Evolutionary conservation across 2,329 filamentous ascomycete species (phyloP).

Genomic region (Arachnopeziza araneosa): DNA sequence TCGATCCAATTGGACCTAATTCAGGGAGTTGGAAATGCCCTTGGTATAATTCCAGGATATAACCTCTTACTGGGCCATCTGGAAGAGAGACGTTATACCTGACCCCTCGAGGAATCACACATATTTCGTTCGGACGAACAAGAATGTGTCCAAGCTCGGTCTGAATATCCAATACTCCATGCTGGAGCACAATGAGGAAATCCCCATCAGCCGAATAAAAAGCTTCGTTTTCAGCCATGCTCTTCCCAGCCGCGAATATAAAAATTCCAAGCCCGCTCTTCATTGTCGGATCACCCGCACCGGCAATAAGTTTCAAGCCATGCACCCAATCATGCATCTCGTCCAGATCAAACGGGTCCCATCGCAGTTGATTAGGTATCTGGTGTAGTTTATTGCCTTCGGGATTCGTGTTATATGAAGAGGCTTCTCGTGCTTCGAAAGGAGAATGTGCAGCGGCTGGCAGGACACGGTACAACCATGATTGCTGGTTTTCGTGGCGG

Average conservation of each 20-base stretch:
- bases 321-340: slow-evolving; percentile 64
- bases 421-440: slow-evolving; percentile 39
- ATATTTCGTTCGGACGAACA: slow-evolving; percentile 74
- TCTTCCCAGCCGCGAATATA: slow-evolving; percentile 71
- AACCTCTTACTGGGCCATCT: slow-evolving; percentile 59
- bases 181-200: slow-evolving; percentile 69
- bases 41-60: slow-evolving; percentile 70
- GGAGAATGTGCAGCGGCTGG: slow-evolving; percentile 47
- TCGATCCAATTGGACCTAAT: slow-evolving; percentile 67
- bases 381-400: slow-evolving; percentile 47
- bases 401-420: slow-evolving; percentile 39
- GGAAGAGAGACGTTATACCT: slow-evolving; percentile 67
- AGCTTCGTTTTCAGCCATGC: slow-evolving; percentile 68
- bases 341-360: slow-evolving; percentile 67
- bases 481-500: slow-evolving; percentile 49
- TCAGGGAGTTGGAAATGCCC: slow-evolving; percentile 68
- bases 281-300: slow-evolving; percentile 71
- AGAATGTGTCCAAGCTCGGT: slow-evolving; percentile 71
- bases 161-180: slow-evolving; percentile 67
- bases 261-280: slow-evolving; percentile 77
- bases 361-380: slow-evolving; percentile 76
- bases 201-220: slow-evolving; percentile 85
- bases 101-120: slow-evolving; percentile 68
- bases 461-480: slow-evolving; percentile 53
- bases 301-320: slow-evolving; percentile 61